Evolutionary conservation across 176 grass and related monocot genomes (phyloP), one percentile per base, ranked within the genome.

Genomic region (Bromus sterilis): DNA sequence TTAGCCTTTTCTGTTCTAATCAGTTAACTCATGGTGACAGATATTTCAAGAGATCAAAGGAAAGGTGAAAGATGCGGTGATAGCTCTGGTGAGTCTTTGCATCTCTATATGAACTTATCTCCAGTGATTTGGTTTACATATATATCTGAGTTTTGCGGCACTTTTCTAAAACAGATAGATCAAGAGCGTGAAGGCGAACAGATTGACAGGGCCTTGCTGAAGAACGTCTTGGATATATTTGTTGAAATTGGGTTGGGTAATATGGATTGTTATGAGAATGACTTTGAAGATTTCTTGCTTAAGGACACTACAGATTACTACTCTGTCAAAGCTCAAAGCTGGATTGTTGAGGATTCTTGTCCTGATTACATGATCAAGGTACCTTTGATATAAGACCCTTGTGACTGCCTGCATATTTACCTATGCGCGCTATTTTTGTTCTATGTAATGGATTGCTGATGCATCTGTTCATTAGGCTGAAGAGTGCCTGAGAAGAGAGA

Each of bases 341-440:
- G 97, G 97, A 92, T 99, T 77, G 61, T 90, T 29, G 97, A 99
- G 84, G 97, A 99, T 78, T 94, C 97, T 66, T 99, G 91, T 69
- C 97, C 91, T 28, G 93, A 99, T 76, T 96, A 99, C 70, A 91
- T 99, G 93, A 89, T 96, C 37, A 99, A 99, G 89, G 97, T 99
- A 89, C 65, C 44, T 48, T 79, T 6, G 3, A 85, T 57, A 85
- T 39, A 75, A 63, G 14, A 15, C 55, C 20, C 18, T 77, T 69
- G 31, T 39, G 40, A 64, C 36, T 60, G 9, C 23, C 25, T 63
- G 34, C 77, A 56, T 65, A 24, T 66, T 25, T 73, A 41, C 29
- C 48, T 57, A 7, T 9, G 6, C 26, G 74, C 75, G 30, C 1
- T 18, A 68, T 4, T 28, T 15, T 75, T 75, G 7, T 74, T 78